These are phyloP conservation scores for Cucurbita ficifolia DNA, from an alignment of 306 rosid species.

Conservation along the genomic window DNA sequence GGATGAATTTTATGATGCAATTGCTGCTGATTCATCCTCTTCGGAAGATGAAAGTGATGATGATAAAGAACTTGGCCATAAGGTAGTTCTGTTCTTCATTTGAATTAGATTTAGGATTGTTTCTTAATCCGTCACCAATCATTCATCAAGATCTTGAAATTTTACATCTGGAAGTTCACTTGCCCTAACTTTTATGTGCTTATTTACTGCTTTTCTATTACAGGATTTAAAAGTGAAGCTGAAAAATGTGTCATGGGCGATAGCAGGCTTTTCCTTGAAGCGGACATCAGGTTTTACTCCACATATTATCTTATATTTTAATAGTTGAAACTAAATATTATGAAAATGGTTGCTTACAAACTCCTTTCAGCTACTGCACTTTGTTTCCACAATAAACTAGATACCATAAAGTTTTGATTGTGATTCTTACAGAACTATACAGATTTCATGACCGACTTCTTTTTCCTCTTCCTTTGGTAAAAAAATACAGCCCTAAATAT, in stretches of 20 bases:
- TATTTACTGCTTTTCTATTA: slow-evolving; percentile 8
- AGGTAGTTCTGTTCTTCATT: slow-evolving; percentile 18
- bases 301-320: background rate
- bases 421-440: background rate
- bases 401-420: background rate
- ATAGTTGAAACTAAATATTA: background rate
- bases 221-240: slow-evolving; percentile 36
- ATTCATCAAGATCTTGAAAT: background rate
- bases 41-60: slow-evolving; percentile 20
- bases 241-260: slow-evolving; percentile 43
- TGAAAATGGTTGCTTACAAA: background rate
- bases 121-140: background rate
- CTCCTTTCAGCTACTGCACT: background rate
- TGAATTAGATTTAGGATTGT: background rate
- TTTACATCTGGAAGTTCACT: background rate
- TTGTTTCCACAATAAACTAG: background rate
- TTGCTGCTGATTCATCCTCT: slow-evolving; percentile 49
- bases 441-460: background rate
- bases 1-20: slow-evolving; percentile 91
- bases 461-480: background rate
- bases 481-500: background rate
- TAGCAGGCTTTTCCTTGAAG: slow-evolving; percentile 26
- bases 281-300: slow-evolving; percentile 17
- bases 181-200: background rate
- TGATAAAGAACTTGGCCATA: slow-evolving; percentile 8